phyloP scores from a whole-genome alignment of 768 basidiomycete genomes.

The Podaxis carcinomalis region DNA sequence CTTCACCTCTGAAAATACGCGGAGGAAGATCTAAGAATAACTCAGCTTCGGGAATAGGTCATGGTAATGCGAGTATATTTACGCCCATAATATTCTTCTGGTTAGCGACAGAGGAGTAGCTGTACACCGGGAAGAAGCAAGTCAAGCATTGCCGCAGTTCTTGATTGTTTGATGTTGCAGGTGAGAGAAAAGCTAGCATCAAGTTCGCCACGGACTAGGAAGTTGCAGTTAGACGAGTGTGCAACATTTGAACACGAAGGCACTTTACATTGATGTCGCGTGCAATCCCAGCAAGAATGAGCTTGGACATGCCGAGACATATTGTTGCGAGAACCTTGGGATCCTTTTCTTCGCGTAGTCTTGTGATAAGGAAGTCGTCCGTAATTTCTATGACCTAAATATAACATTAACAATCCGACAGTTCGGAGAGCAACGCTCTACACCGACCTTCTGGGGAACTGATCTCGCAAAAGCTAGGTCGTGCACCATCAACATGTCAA shows the following conservation, averaged over 20 bases:
- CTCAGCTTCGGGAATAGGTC: not conserved
- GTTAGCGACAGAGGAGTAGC: constrained; percentile 78
- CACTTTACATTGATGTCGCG: constrained; percentile 62
- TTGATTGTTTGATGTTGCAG: constrained; percentile 79
- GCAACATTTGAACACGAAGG: constrained; percentile 6
- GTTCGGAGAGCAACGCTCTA: not conserved
- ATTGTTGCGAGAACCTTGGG: constrained; percentile 73
- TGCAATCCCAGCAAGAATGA: constrained; percentile 83
- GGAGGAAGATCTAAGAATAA: constrained; percentile 60
- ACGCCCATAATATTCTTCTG: constrained; percentile 62
- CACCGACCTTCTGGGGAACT: constrained; percentile 35
- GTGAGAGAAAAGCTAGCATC: constrained; percentile 73
- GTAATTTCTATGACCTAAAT: constrained; percentile 36
- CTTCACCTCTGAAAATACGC: constrained; percentile 59
- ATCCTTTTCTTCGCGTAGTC: constrained; percentile 65
- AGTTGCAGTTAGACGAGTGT: not conserved
- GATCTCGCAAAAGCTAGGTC: constrained; percentile 64
- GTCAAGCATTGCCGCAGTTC: constrained; percentile 90
- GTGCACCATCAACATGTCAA: constrained; percentile 90
- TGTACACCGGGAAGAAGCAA: constrained; percentile 95
- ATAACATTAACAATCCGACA: not conserved
- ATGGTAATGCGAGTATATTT: constrained; percentile 10
- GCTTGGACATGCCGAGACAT: constrained; percentile 82
- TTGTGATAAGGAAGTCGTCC: constrained; percentile 37
- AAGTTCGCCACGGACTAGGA: constrained; percentile 36